Evolutionary conservation across 2,329 filamentous ascomycete genomes (phyloP).

Genomic region (Colletotrichum sp.): DNA sequence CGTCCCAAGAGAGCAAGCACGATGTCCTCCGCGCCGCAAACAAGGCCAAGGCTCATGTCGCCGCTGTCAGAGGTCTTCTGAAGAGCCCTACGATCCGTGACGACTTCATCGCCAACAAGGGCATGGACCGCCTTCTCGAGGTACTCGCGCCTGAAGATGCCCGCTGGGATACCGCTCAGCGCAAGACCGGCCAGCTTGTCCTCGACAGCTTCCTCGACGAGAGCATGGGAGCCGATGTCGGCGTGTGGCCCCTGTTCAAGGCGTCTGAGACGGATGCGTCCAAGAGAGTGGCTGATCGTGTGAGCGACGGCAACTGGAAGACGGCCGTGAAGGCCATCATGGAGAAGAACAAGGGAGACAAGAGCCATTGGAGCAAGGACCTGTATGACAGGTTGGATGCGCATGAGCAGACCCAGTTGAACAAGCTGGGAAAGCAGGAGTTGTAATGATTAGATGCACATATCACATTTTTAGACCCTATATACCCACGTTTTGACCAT

Average conservation of each 20-base stretch:
- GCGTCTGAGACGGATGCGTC: slow-evolving; percentile 11
- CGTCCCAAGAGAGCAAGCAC: slow-evolving; percentile 17
- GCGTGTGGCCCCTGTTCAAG: slow-evolving; percentile 55
- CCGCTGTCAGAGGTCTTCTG: slow-evolving; percentile 61
- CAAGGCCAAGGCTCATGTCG: slow-evolving; percentile 44
- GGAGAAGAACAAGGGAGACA: slow-evolving; percentile 14
- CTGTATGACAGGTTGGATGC: slow-evolving; percentile 12
- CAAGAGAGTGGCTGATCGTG: slow-evolving; percentile 17
- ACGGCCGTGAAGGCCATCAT: slow-evolving; percentile 7
- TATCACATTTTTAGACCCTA: neutral
- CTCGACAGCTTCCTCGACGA: slow-evolving; percentile 72
- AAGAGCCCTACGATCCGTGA: slow-evolving; percentile 55
- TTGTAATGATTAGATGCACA: slow-evolving; percentile 27
- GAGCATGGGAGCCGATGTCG: slow-evolving; percentile 63
- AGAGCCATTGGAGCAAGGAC: slow-evolving; percentile 20
- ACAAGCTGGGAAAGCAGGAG: slow-evolving; percentile 26
- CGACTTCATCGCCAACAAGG: slow-evolving; percentile 59
- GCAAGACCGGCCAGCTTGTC: slow-evolving; percentile 62
- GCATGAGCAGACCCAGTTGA: slow-evolving; percentile 19
- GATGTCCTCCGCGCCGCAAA: slow-evolving; percentile 24
- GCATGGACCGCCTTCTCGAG: slow-evolving; percentile 59
- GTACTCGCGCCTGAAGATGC: slow-evolving; percentile 53
- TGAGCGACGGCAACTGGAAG: slow-evolving; percentile 18
- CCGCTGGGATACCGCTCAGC: slow-evolving; percentile 55
- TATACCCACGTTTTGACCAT: neutral